Evolutionary conservation across 306 rosid genomes (phyloP), one percentile per base, ranked within the genome.

Genomic region (Senna tora): DNA sequence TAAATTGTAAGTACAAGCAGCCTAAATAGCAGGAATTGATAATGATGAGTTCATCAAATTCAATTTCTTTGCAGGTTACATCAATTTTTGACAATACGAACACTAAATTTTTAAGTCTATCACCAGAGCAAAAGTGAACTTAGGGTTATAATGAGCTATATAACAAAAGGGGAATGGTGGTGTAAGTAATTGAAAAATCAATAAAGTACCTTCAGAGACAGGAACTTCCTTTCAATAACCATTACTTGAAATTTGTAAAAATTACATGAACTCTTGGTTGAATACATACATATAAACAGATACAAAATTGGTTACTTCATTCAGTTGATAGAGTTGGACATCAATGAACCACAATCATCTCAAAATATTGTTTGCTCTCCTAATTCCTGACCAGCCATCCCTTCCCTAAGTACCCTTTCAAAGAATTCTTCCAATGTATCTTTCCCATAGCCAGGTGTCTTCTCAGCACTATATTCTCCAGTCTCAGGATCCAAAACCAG

Each of bases 371-470:
- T 79, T 77, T 91, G 99, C 79, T 95, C 99, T 16, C 97, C 97
- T 47, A 91, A 83, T 70, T 95, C 99, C 82, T 95, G 99, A 69
- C 99, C 99, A 34, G 93, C 82, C 96, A 95, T 95, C 15, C 99
- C 99, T 57, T 95, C 96, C 76, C 92, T 88, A 59, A 91, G 78
- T 30, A 91, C 96, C 52, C 76, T 85, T 60, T 77, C 89, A 76
- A 95, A 95, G 73, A 95, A 95, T 8, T 89, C 96, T 58, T 95
- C 96, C 61, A 95, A 81, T 2, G 97, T 85, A 79, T 89, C 99
- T n/a, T 85, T 88, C 16, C 99, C 97, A 57, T 95, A 95, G 78
- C 99, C 85, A 33, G 96, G 99, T 20, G 97, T 95, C 86, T 78
- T 87, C 75, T 91, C 97, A 5, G 89, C 97, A 73, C 88, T 91